Evolutionary conservation across 768 basidiomycete species (phyloP).

Genomic region (Rickenella mellea): DNA sequence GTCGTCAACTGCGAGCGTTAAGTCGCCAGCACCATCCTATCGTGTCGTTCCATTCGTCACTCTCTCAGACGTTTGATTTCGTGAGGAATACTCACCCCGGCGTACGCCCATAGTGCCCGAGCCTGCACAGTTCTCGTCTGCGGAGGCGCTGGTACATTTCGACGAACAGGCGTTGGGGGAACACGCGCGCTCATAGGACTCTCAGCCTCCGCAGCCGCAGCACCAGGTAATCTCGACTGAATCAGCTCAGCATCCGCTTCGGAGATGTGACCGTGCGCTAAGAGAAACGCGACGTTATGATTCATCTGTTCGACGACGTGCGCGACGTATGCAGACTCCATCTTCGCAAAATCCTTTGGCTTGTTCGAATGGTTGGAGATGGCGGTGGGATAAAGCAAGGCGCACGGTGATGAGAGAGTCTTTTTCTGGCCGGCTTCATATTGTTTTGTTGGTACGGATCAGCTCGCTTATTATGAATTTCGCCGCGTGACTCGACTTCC

Average conservation of each 20-base stretch:
- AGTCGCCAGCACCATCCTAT: constrained; percentile 63
- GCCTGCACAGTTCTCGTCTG: constrained; percentile 2
- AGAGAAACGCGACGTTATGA: constrained; percentile 47
- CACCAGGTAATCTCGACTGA: constrained; percentile 32
- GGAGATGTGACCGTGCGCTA: constrained; percentile 43
- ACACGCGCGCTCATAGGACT: background rate
- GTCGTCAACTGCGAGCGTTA: constrained; percentile 70
- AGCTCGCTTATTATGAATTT: too few relatives aligned
- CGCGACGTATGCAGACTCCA: constrained; percentile 39
- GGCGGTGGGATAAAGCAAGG: too few relatives aligned
- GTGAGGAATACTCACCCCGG: too few relatives aligned
- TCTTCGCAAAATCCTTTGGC: too few relatives aligned
- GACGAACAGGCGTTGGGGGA: constrained; percentile 1
- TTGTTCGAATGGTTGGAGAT: too few relatives aligned
- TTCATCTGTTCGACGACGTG: constrained; percentile 52
- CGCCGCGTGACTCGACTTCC: too few relatives aligned
- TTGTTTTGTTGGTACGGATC: too few relatives aligned
- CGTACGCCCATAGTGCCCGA: constrained; percentile 9
- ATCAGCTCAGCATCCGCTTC: constrained; percentile 38
- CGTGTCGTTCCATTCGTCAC: constrained; percentile 25
- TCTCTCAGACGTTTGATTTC: too few relatives aligned
- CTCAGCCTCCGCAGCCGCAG: constrained; percentile 8
- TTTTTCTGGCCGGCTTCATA: too few relatives aligned
- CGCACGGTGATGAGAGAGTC: too few relatives aligned
- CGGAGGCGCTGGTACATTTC: constrained; percentile 1